phyloP scores from a whole-genome alignment of 2,329 filamentous ascomycete species.

The Pseudopithomyces chartarum region DNA sequence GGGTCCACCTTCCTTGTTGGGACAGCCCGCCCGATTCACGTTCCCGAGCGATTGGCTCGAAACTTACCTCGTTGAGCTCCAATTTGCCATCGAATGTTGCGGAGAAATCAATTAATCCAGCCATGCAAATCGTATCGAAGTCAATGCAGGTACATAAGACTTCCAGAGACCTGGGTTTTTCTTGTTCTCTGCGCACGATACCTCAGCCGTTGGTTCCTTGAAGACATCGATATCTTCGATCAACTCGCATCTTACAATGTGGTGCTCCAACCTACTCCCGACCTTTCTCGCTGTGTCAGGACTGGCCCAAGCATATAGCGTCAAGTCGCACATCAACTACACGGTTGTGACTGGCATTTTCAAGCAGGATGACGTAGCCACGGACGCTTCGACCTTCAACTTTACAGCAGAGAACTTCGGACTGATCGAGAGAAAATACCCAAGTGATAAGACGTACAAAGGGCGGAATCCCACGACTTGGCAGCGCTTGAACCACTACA shows the following conservation, averaged over 20 bases:
- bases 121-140: neutral
- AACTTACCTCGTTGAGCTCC: neutral
- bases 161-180: neutral
- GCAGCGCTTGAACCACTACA: conserved; percentile 66
- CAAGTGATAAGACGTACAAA: conserved; percentile 53
- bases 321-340: conserved; percentile 58
- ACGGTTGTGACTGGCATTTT: conserved; percentile 67
- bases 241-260: neutral
- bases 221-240: neutral
- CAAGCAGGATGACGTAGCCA: conserved; percentile 64
- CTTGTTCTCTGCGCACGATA: neutral
- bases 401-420: conserved; percentile 63
- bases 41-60: conserved; percentile 4
- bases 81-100: neutral
- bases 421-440: conserved; percentile 66
- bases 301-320: neutral
- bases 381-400: conserved; percentile 59
- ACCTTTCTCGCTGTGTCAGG: neutral
- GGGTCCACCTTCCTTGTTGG: conserved; percentile 1
- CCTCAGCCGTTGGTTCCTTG: neutral
- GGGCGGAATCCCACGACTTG: conserved; percentile 61
- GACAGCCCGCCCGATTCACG: neutral
- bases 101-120: neutral
- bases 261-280: neutral
- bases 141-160: neutral